Conservation (phyloP, 345 rosid genomes). For the Clarkia xantiana region DNA sequence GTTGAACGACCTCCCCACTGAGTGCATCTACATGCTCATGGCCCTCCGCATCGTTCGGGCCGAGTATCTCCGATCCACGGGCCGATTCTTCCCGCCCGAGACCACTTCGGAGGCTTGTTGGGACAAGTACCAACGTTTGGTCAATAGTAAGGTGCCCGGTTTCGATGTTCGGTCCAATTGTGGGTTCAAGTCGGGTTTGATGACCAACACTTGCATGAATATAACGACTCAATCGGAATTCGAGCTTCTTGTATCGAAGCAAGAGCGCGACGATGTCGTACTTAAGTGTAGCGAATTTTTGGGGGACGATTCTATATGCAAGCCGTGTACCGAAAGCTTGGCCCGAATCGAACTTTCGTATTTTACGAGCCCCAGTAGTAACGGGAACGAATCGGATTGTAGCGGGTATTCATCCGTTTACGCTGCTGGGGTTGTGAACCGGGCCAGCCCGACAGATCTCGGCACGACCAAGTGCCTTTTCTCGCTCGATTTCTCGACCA, state of each 20-base stretch:
- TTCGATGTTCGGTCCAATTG: constrained; percentile 40
- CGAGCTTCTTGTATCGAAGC: constrained; percentile 24
- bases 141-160: constrained; percentile 15
- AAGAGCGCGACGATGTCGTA: constrained; percentile 13
- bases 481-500: constrained; percentile 17
- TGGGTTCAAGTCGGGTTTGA: constrained; percentile 55
- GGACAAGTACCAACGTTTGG: constrained; percentile 26
- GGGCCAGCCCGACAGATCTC: constrained; percentile 37
- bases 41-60: constrained; percentile 57
- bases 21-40: constrained; percentile 43
- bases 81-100: constrained; percentile 39
- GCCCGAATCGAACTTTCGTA: constrained; percentile 22
- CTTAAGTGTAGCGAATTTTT: constrained; percentile 46
- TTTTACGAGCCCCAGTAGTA: constrained; percentile 28
- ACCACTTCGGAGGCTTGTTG: constrained; percentile 57
- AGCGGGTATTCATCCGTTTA: constrained; percentile 42
- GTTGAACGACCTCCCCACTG: constrained; percentile 6
- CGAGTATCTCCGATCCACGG: constrained; percentile 33
- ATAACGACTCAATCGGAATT: constrained; percentile 45
- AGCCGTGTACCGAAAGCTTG: constrained; percentile 40
- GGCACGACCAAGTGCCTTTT: constrained; percentile 57
- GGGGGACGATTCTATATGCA: constrained; percentile 41
- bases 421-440: constrained; percentile 41
- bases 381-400: constrained; percentile 55
- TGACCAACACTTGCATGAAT: constrained; percentile 54